These are phyloP conservation scores for Russula dissimulans DNA, from an alignment of 768 basidiomycete species.

Conservation along the genomic window DNA sequence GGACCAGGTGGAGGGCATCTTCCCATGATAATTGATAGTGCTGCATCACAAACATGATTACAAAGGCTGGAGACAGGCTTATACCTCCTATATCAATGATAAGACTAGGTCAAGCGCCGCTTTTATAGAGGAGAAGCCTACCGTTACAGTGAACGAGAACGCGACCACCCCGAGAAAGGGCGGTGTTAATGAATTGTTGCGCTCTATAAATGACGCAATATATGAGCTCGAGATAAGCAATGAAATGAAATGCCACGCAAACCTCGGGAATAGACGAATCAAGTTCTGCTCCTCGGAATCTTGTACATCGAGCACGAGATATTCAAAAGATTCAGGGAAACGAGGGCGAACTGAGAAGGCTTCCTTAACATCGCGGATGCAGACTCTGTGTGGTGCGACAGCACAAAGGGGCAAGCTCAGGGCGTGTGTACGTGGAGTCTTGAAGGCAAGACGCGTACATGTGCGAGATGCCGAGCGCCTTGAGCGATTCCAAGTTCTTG, in stretches of 20 bases:
- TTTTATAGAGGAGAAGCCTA: conserved; percentile 25
- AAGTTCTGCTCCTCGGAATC: conserved; percentile 94
- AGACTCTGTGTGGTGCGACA: conserved; percentile 44
- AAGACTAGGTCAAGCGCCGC: neutral
- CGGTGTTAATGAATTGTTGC: conserved; percentile 63
- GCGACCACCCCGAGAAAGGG: conserved; percentile 56
- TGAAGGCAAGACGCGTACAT: conserved; percentile 41
- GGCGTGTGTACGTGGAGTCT: conserved; percentile 5
- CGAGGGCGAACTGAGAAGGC: conserved; percentile 84
- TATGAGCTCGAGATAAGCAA: neutral
- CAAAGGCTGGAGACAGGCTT: conserved; percentile 78
- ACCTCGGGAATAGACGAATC: conserved; percentile 85
- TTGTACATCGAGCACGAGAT: conserved; percentile 77
- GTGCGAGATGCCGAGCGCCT: conserved; percentile 64
- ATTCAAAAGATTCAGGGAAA: conserved; percentile 69
- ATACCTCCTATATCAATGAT: conserved; percentile 55
- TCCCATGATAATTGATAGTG: conserved; percentile 75
- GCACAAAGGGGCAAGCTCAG: neutral
- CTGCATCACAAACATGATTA: conserved; percentile 92
- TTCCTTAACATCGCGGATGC: conserved; percentile 83
- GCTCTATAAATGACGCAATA: conserved; percentile 39
- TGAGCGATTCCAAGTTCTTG: conserved; percentile 66
- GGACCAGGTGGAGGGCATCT: conserved; percentile 80
- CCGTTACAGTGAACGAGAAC: conserved; percentile 90
- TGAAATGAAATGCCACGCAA: conserved; percentile 22